Conservation (phyloP, 1,139 yeast species). For the Meyerozyma sp. region DNA sequence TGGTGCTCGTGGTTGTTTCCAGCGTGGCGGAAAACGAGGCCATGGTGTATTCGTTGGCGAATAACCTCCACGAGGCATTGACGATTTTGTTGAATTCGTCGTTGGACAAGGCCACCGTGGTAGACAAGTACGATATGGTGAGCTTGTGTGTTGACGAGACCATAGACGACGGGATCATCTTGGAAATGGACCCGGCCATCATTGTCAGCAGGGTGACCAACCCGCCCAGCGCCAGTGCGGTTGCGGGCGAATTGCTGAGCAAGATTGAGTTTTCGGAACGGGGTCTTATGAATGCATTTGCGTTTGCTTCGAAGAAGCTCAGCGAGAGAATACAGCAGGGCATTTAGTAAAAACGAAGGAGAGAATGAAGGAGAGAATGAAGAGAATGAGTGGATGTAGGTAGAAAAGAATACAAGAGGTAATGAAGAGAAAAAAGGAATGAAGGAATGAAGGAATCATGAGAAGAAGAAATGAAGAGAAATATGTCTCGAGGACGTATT, state of each 20-base stretch:
- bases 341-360: constrained; percentile 26
- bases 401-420: background rate
- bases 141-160: constrained; percentile 87
- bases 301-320: constrained; percentile 81
- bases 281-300: constrained; percentile 83
- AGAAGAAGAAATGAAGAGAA: background rate
- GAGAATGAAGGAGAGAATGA: background rate
- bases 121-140: constrained; percentile 82
- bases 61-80: constrained; percentile 76
- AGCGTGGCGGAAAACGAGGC: constrained; percentile 80
- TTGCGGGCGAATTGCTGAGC: constrained; percentile 50
- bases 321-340: constrained; percentile 86
- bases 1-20: constrained; percentile 68
- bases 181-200: constrained; percentile 84
- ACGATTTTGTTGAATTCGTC: constrained; percentile 71
- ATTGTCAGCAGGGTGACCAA: constrained; percentile 87
- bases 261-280: constrained; percentile 80
- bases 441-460: too few relatives aligned
- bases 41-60: constrained; percentile 69
- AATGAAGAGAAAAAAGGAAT: too few relatives aligned
- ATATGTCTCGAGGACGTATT: too few relatives aligned
- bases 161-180: constrained; percentile 84
- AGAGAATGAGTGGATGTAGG: background rate
- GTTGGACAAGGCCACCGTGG: constrained; percentile 71
- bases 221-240: constrained; percentile 46